These are phyloP conservation scores for Amoebophrya sp. DNA, from an alignment of 169 alveolate genomes.

Conservation along the genomic window DNA sequence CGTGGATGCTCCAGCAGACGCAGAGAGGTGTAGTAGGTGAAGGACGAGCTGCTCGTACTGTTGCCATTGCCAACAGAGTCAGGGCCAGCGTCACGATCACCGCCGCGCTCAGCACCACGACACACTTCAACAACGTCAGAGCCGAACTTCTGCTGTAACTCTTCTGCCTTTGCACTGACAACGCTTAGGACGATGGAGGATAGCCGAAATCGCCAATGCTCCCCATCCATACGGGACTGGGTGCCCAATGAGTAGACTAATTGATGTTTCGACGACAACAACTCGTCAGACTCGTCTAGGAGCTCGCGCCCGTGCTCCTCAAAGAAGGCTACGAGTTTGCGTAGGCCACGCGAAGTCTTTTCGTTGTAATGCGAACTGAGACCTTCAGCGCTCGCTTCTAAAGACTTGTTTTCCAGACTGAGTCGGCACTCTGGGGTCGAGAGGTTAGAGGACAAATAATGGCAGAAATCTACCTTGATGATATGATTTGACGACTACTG, in stretches of 20 bases:
- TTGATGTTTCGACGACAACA: neutral
- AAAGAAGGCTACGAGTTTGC: too few relatives aligned
- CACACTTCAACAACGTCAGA: neutral
- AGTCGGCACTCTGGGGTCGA: too few relatives aligned
- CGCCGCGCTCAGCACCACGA: too few relatives aligned
- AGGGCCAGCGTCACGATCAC: too few relatives aligned
- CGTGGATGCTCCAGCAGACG: too few relatives aligned
- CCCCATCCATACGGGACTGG: neutral
- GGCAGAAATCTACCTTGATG: neutral
- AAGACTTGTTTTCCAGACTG: too few relatives aligned
- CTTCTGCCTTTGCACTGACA: neutral
- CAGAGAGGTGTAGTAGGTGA: too few relatives aligned
- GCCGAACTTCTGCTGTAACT: neutral
- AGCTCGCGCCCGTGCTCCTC: neutral
- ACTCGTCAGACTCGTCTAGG: neutral
- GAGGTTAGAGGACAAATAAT: neutral
- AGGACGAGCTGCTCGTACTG: too few relatives aligned
- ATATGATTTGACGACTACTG: neutral
- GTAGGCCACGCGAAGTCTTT: too few relatives aligned
- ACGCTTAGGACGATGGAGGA: neutral
- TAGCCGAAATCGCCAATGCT: neutral
- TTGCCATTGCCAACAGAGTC: too few relatives aligned
- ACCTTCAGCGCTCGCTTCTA: too few relatives aligned
- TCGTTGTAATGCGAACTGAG: too few relatives aligned
- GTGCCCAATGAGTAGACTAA: neutral